phyloP scores from a whole-genome alignment of 2,329 filamentous ascomycete species.

The Fusarium sp. region DNA sequence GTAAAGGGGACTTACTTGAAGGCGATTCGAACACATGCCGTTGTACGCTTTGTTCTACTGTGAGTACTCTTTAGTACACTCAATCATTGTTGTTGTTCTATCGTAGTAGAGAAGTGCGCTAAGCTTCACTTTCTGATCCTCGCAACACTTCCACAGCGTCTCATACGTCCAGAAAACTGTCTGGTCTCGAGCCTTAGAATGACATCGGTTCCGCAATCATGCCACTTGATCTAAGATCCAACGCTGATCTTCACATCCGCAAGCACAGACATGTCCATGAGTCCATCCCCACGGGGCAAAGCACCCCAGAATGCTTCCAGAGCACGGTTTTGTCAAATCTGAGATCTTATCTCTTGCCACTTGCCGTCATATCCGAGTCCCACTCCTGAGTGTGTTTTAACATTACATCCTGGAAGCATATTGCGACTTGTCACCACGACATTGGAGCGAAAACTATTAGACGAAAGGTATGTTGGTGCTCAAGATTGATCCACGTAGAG shows the following conservation, averaged over 20 bases:
- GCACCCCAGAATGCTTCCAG: not conserved
- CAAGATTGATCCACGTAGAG: not conserved
- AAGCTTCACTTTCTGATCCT: not conserved
- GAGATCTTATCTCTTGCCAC: not conserved
- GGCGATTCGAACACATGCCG: too few relatives aligned
- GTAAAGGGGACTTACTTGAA: not conserved
- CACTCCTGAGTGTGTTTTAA: not conserved
- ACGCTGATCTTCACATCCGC: slow-evolving; percentile 19
- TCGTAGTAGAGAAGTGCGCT: not conserved
- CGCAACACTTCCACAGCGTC: not conserved
- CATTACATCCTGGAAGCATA: not conserved
- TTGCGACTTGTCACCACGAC: not conserved
- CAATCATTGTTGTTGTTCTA: not conserved
- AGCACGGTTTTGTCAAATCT: not conserved
- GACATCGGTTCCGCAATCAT: slow-evolving; percentile 16
- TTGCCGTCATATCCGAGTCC: slow-evolving; percentile 3
- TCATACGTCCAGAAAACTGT: too few relatives aligned
- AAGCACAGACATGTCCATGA: slow-evolving; percentile 16
- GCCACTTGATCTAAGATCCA: slow-evolving; percentile 19
- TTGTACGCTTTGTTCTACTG: not conserved
- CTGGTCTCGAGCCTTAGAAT: too few relatives aligned
- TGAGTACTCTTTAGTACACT: not conserved
- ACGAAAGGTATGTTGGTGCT: not conserved
- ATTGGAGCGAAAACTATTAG: not conserved
- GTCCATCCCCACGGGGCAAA: slow-evolving; percentile 38